Base-by-base conservation (phyloP, 768 basidiomycete species). In the Amanita rubescens region DNA sequence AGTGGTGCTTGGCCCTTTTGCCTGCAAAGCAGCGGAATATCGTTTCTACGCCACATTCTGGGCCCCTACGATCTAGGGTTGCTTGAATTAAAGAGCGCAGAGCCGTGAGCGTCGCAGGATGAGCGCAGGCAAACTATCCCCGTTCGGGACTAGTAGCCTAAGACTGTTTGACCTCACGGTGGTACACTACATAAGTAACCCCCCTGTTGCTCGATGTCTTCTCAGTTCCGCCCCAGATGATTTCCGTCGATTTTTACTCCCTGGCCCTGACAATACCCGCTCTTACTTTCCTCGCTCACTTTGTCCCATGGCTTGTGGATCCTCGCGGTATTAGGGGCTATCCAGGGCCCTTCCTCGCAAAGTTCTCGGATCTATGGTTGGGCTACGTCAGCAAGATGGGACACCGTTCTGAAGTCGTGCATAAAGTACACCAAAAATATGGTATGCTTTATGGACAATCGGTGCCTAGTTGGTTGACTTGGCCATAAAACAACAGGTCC, bases 351-450 rank as follows among this genome's bases (percentile, higher is more conserved):
- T 73, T 78, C 53, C 61, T 84, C 7, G 90, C 90, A 34, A 81
- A 76, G 60, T 81, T 90, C 61, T 79, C 84, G 9, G 83, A 87
- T 62, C 56, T 77, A 2, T 93, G 90, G 89, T 69, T 94, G 15
- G 87, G 82, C 35, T 77, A 73, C 60, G 72, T 81, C 32, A 70
- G 75, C 32, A 81, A 81, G 42, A 67, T 74, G n/a, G 90, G 90
- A 1, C 84, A 87, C 57, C 80, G 90, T 42, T 88, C 83, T 8
- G 84, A 90, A 59, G 66, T 75, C 11, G 81, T 94, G 3, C 89
- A 94, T 61, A 63, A 78, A 49, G 67, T 87, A 61, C 91, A 94
- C 63, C 63, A 75, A 64, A 82, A 80, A 71, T 79, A 90, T 55
- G 91, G 91, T 85, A 61, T 49, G 75, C 54, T 12, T 15, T 48